Evolutionary conservation across 257 asterid species (phyloP).

Genomic region (Echites panduratus): DNA sequence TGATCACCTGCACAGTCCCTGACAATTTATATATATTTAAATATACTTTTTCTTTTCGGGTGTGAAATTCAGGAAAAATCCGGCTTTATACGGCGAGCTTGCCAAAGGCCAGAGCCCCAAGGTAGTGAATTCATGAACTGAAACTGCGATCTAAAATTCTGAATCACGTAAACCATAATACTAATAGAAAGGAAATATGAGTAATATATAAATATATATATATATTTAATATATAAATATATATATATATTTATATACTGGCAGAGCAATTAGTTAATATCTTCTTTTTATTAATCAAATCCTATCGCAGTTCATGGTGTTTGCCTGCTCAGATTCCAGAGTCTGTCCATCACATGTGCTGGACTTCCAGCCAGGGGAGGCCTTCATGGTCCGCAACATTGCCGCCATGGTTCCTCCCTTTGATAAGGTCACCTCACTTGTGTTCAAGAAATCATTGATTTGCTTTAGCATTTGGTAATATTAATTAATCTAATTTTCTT

Average conservation of each 20-base stretch:
- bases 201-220: no score
- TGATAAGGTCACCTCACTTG: conserved; percentile 45
- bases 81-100: conserved; percentile 62
- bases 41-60: no score
- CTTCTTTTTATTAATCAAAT: no score
- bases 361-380: conserved; percentile 85
- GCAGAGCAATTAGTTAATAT: no score
- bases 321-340: conserved; percentile 91
- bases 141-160: no score
- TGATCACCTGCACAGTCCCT: background rate
- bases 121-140: conserved; percentile 24
- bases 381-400: conserved; percentile 71
- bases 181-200: no score
- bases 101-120: conserved; percentile 88
- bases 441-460: background rate
- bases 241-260: no score
- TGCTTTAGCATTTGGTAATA: background rate
- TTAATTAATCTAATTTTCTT: background rate
- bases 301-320: conserved; percentile 65
- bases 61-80: conserved; percentile 46
- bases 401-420: conserved; percentile 92
- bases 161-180: no score
- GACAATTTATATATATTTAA: background rate
- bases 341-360: conserved; percentile 89
- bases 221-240: no score